A percentile compares a stretch with the other conserved stretches of the same genome.
Evolutionary conservation across 2,329 filamentous ascomycete genomes (phyloP).

Genomic region (Aspergillus neoniger): DNA sequence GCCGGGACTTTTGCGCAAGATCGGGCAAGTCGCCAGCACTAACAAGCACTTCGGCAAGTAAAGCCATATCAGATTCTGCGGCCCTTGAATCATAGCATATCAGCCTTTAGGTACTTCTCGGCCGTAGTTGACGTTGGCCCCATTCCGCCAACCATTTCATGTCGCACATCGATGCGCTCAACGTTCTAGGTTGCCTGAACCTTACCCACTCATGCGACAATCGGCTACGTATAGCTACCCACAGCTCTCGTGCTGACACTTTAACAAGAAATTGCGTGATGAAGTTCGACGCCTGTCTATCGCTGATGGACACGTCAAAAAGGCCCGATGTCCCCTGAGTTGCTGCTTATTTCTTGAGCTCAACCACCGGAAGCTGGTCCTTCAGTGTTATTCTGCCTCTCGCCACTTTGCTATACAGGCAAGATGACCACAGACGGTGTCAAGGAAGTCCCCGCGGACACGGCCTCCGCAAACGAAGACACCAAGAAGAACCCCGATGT

Average conservation of each 20-base stretch:
- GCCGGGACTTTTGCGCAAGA: background rate
- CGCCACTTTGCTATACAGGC: conserved; percentile 7
- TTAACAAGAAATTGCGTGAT: conserved; percentile 22
- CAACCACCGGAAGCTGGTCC: background rate
- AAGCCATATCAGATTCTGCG: background rate
- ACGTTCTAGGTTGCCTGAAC: background rate
- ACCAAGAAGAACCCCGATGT: conserved; percentile 13
- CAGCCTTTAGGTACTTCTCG: background rate
- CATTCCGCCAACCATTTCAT: background rate
- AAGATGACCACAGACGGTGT: conserved; percentile 21
- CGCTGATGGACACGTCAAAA: background rate
- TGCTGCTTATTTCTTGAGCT: background rate
- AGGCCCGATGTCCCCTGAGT: background rate
- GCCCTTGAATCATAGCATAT: background rate
- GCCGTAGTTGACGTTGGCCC: background rate
- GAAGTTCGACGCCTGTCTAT: background rate
- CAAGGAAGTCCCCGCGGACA: conserved; percentile 11
- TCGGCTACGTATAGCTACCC: conserved; percentile 10
- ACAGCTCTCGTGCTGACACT: background rate
- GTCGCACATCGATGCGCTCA: background rate
- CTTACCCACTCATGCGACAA: background rate
- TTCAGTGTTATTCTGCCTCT: background rate
- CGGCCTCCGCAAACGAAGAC: conserved; percentile 12
- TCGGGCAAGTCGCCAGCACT: background rate
- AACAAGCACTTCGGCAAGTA: background rate